These are phyloP conservation scores for Gynandropsis gynandra DNA, from an alignment of 345 rosid genomes.

Conservation along the genomic window DNA sequence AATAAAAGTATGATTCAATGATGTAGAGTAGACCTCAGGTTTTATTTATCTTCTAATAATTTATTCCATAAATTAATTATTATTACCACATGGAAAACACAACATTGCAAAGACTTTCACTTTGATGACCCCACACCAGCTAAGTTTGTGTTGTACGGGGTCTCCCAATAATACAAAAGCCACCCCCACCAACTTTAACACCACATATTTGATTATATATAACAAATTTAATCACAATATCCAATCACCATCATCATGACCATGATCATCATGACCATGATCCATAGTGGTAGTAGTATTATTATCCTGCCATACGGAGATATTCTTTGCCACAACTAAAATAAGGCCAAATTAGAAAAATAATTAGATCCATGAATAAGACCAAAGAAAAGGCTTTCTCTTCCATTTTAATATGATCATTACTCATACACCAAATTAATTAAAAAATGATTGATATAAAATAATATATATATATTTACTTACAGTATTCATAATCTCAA, in stretches of 20 bases:
- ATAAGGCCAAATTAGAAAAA: background rate
- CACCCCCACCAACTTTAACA: too few species aligned
- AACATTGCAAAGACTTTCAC: too few species aligned
- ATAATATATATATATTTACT: constrained; percentile 12
- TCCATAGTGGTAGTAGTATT: background rate
- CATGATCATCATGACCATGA: constrained; percentile 3
- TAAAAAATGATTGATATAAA: constrained; percentile 25
- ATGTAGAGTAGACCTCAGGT: too few species aligned
- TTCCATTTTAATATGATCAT: constrained; percentile 19
- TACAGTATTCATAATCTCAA: constrained; percentile 29
- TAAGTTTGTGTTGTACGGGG: constrained; percentile 11
- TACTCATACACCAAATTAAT: constrained; percentile 29
- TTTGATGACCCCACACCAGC: constrained; percentile 17
- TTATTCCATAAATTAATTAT: too few species aligned
- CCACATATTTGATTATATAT: too few species aligned
- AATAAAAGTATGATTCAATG: too few species aligned
- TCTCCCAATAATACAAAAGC: constrained; percentile 2
- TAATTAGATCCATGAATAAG: constrained; percentile 1
- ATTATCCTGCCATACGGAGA: constrained; percentile 13
- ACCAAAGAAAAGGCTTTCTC: constrained; percentile 18
- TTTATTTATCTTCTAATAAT: too few species aligned
- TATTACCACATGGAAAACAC: too few species aligned
- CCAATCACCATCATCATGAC: too few species aligned
- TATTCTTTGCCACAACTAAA: constrained; percentile 20
- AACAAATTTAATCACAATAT: too few species aligned